A percentile compares a stretch with the other conserved stretches of the same genome.
Evolutionary conservation across 768 basidiomycete species (phyloP).

Genomic region (Mycena galericulata): DNA sequence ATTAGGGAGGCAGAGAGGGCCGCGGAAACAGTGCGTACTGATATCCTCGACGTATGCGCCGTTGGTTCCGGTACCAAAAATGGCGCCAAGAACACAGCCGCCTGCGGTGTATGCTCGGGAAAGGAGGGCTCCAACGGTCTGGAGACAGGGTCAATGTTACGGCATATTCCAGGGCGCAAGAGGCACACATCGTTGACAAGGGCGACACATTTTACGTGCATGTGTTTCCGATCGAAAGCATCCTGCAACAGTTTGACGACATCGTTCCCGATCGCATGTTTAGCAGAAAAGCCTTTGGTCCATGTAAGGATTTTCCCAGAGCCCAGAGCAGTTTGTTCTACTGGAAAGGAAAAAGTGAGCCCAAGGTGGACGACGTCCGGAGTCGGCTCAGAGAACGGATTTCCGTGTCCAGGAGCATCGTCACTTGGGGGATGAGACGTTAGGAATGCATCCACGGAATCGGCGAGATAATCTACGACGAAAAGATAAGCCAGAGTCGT

Average conservation of each 20-base stretch:
- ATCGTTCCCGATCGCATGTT: conserved; percentile 83
- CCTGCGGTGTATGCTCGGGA: conserved; percentile 95
- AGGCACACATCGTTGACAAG: conserved; percentile 88
- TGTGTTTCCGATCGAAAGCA: conserved; percentile 83
- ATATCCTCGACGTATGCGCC: conserved; percentile 96
- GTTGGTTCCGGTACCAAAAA: conserved; percentile 99
- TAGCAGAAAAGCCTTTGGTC: conserved; percentile 92
- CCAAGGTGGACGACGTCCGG: conserved; percentile 72
- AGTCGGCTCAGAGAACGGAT: conserved; percentile 25
- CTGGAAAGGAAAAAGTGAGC: conserved; percentile 97
- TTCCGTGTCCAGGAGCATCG: conserved; percentile 46
- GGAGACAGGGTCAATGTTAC: conserved; percentile 4
- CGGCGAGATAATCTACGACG: conserved; percentile 93
- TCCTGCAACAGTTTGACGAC: conserved; percentile 86
- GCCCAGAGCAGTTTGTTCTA: conserved; percentile 94
- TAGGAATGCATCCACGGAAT: conserved; percentile 95
- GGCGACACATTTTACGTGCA: conserved; percentile 85
- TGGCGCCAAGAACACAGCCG: conserved; percentile 88
- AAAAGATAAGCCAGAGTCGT: background rate
- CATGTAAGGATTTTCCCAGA: conserved; percentile 92
- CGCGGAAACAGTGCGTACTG: conserved; percentile 45
- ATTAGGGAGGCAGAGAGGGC: background rate
- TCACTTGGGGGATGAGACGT: conserved; percentile 67
- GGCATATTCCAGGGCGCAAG: conserved; percentile 9
- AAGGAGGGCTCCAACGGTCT: conserved; percentile 97